Base-by-base conservation (phyloP, 1,139 yeast species). In the Protomyces gravidus region DNA sequence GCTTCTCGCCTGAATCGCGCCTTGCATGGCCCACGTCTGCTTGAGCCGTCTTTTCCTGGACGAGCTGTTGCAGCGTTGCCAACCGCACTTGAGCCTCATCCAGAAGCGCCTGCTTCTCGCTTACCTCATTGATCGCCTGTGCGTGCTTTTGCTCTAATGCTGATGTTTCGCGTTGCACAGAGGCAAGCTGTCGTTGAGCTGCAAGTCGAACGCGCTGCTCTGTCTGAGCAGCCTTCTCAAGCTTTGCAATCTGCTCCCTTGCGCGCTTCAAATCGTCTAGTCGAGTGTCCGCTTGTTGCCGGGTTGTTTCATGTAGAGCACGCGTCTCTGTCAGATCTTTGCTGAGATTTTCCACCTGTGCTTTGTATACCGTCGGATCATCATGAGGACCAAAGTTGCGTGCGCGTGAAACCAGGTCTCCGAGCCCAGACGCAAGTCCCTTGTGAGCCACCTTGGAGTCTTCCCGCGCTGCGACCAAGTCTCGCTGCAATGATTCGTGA, bases 1-100 rank as follows among this genome's bases (percentile, higher is more conserved):
- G 58, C 5, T 46, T 45, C 47, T 53, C 58, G 1, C n/a, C 17
- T 9, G 52, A 48, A n/a, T 53, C 51, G 2, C 51, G 50, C 7
- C 51, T 32, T 6, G 47, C 27, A 5, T 46, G 50, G 9, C 28
- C 27, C 21, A 21, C 47, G 9, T 19, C 42, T 1, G 23, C 17
- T 13, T 36, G 17, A 5, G 42, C 19, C 7, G 42, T 23, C 21
- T 36, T 36, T 36, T 36, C 42, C 9, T 36, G 26, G 27, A 45
- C 25, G 32, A 57, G 45, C 32, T 57, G 56, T 27, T 48, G 57
- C 45, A 60, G 19, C n/a, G 62, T 40, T 9, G 51, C 13, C 30
- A 28, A 36, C 30, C 50, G 61, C 23, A 58, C 23, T 36, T 45
- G 52, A 13, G 58, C 39, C 21, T 45, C 61, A 26, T 60, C 62